These are phyloP conservation scores for Cephalotrichum gorgonifer DNA, from an alignment of 2,329 filamentous ascomycete species.

Conservation along the genomic window DNA sequence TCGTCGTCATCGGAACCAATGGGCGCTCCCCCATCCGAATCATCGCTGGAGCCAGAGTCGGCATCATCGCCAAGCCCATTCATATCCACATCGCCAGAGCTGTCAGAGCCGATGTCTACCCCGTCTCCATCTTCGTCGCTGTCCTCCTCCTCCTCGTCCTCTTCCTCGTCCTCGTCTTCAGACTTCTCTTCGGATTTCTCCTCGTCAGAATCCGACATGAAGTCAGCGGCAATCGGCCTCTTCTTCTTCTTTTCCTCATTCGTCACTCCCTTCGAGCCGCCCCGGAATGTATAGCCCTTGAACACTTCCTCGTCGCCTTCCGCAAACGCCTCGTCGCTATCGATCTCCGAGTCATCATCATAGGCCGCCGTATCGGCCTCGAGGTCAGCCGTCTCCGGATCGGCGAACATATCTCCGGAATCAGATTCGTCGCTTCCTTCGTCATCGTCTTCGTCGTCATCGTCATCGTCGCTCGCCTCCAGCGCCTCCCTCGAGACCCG, in stretches of 20 bases:
- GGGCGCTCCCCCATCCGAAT: conserved; percentile 7
- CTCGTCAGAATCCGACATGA: conserved; percentile 38
- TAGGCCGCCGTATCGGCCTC: conserved; percentile 36
- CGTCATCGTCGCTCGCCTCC: conserved; percentile 41
- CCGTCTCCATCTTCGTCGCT: conserved; percentile 27
- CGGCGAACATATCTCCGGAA: conserved; percentile 38
- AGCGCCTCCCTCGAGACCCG: conserved; percentile 62
- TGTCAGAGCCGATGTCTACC: conserved; percentile 19
- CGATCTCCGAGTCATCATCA: conserved; percentile 49
- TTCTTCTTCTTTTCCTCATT: conserved; percentile 17
- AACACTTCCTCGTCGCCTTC: conserved; percentile 79
- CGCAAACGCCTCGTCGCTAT: conserved; percentile 62
- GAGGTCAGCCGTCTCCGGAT: conserved; percentile 45
- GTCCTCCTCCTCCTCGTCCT: conserved; percentile 24
- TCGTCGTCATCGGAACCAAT: conserved; percentile 23
- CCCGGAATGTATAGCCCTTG: conserved; percentile 57
- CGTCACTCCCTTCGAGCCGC: conserved; percentile 37
- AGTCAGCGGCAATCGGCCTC: conserved; percentile 44
- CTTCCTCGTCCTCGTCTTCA: conserved; percentile 22
- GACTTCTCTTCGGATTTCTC: conserved; percentile 21
- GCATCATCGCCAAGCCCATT: conserved; percentile 21
- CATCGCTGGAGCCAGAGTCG: conserved; percentile 23
- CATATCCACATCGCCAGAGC: conserved; percentile 21
- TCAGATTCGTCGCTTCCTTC: conserved; percentile 20
- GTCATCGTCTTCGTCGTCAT: conserved; percentile 37